Conservation (phyloP, 1,139 yeast genomes). For the Entelexis sorbosivorans region DNA sequence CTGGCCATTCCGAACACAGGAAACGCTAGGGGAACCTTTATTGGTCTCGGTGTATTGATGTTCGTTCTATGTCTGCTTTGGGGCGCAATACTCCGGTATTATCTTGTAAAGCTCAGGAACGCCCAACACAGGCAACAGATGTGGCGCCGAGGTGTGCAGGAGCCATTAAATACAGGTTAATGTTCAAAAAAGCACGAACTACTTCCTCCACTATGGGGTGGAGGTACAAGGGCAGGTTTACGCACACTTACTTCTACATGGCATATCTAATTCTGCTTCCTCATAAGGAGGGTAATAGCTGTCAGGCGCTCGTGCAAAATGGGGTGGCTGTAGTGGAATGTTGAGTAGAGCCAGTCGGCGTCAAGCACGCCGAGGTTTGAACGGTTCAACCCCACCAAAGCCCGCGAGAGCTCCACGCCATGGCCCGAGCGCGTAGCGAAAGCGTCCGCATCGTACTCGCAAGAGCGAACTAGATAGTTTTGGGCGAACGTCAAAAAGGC, state of each 20-base stretch:
- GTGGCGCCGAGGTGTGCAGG: neutral
- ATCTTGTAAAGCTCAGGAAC: neutral
- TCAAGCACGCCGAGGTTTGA: constrained; percentile 75
- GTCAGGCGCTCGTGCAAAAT: constrained; percentile 74
- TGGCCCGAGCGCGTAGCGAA: constrained; percentile 70
- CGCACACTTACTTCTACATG: neutral
- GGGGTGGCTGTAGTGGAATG: constrained; percentile 87
- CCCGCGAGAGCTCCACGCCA: constrained; percentile 52
- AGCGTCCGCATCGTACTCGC: constrained; percentile 87
- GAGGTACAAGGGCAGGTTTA: no score
- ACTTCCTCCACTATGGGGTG: no score
- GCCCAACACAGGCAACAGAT: neutral
- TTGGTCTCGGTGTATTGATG: neutral
- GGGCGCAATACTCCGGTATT: neutral
- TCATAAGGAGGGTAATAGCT: constrained; percentile 39
- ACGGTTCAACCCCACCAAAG: constrained; percentile 64
- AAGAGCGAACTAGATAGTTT: constrained; percentile 66
- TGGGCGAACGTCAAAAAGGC: constrained; percentile 52
- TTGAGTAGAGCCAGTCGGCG: constrained; percentile 81
- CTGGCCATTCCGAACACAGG: neutral
- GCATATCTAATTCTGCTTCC: constrained; percentile 3
- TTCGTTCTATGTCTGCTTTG: neutral
- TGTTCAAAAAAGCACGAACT: neutral
- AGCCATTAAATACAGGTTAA: neutral
- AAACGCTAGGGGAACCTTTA: neutral